Evolutionary conservation across 140 eudicot species (phyloP).

Genomic region (Ambrosia hybrid): DNA sequence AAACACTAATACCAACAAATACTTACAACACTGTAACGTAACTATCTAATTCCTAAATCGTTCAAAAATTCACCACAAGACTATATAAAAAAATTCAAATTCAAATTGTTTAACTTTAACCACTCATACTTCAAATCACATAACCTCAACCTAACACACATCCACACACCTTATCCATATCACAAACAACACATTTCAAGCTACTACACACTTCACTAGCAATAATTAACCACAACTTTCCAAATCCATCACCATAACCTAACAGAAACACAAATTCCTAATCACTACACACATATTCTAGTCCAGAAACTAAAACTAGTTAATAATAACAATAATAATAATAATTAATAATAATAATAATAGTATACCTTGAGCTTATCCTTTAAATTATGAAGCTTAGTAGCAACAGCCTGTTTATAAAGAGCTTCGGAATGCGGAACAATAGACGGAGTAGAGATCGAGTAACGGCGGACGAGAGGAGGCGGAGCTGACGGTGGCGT

Average conservation of each 20-base stretch:
- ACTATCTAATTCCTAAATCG: neutral
- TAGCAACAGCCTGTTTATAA: slow-evolving; percentile 41
- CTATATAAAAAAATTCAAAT: neutral
- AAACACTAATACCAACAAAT: too few species aligned
- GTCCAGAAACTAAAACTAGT: neutral
- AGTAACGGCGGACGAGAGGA: slow-evolving; percentile 68
- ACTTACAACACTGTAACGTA: neutral
- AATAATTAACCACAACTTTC: slow-evolving; percentile 17
- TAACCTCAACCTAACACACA: slow-evolving; percentile 17
- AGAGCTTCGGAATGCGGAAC: slow-evolving; percentile 51
- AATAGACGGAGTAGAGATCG: slow-evolving; percentile 62
- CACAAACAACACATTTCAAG: neutral
- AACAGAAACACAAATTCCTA: neutral
- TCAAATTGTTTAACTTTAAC: neutral
- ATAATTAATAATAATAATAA: too few species aligned
- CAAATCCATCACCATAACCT: slow-evolving; percentile 12
- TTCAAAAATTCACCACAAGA: neutral
- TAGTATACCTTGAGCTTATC: slow-evolving; percentile 69
- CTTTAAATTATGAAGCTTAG: slow-evolving; percentile 60
- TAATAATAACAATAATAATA: neutral
- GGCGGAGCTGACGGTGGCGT: slow-evolving; percentile 36
- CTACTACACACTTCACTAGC: slow-evolving; percentile 2
- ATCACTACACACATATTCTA: neutral
- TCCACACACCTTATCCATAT: slow-evolving; percentile 7
- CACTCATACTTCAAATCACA: neutral